Conservation (phyloP, 2,329 filamentous ascomycete genomes). For the Colletotrichum viniferum region DNA sequence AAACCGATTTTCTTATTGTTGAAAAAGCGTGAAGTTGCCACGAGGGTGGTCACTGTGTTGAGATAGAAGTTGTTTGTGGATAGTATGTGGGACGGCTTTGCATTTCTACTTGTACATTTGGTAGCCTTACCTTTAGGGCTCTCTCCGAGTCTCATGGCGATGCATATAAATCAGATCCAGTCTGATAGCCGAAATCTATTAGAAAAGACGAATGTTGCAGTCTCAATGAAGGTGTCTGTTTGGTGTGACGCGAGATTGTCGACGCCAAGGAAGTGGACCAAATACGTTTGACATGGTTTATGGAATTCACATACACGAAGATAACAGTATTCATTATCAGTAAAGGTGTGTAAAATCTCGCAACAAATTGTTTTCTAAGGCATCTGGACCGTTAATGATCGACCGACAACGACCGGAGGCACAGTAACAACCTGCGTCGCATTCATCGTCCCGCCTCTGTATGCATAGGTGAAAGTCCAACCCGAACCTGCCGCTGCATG, state of each 20-base stretch:
- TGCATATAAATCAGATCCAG: neutral
- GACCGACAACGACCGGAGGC: slow-evolving; percentile 10
- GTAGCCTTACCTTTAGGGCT: neutral
- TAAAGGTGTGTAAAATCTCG: neutral
- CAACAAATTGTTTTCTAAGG: neutral
- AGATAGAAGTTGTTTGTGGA: neutral
- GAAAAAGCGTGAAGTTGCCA: neutral
- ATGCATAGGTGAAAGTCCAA: slow-evolving; percentile 60
- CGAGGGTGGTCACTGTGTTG: neutral
- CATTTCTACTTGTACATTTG: neutral
- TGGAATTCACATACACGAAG: neutral
- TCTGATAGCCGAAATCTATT: neutral
- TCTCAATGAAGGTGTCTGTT: accelerated
- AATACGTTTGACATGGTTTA: neutral
- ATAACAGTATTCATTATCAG: neutral
- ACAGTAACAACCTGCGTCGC: slow-evolving; percentile 49
- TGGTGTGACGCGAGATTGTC: neutral
- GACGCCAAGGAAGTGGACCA: neutral
- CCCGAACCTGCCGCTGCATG: slow-evolving; percentile 57
- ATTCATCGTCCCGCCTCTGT: slow-evolving; percentile 51
- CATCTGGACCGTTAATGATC: neutral
- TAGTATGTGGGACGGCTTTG: neutral
- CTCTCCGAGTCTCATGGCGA: neutral
- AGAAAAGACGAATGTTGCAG: neutral
- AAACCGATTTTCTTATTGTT: neutral